Conservation (phyloP, 176 grass and related monocot species). For the Carex myosuroides region DNA sequence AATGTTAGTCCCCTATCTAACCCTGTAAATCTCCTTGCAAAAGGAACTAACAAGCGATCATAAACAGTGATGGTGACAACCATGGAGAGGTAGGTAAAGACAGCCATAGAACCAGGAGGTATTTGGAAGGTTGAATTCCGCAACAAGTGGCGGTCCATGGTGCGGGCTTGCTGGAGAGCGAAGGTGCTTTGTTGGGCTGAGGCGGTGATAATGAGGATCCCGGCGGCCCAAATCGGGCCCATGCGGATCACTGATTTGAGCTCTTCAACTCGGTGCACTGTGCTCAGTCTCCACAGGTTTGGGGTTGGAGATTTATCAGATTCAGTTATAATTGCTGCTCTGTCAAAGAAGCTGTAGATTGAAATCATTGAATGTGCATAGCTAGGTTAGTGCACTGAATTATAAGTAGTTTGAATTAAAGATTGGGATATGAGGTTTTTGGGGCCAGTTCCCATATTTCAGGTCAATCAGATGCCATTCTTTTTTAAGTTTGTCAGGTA, state of each 20-base stretch:
- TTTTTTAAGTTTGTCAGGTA: not conserved
- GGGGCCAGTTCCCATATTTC: not conserved
- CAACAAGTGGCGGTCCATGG: slow-evolving; percentile 66
- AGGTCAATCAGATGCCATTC: not conserved
- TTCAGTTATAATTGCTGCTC: slow-evolving; percentile 53
- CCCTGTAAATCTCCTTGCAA: slow-evolving; percentile 52
- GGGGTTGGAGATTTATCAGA: slow-evolving; percentile 24
- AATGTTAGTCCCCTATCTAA: slow-evolving; percentile 68
- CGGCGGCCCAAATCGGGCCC: slow-evolving; percentile 76
- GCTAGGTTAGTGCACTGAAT: not conserved
- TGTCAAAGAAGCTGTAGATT: slow-evolving; percentile 51
- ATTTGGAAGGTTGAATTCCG: slow-evolving; percentile 55
- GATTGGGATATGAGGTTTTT: not conserved
- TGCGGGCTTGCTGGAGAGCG: slow-evolving; percentile 63
- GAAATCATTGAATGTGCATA: not conserved
- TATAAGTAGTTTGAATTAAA: not conserved
- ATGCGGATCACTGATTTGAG: slow-evolving; percentile 68
- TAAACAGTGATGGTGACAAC: slow-evolving; percentile 49
- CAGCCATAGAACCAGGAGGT: slow-evolving; percentile 65
- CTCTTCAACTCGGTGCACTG: slow-evolving; percentile 81
- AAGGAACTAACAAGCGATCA: slow-evolving; percentile 46
- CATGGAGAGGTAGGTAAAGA: slow-evolving; percentile 55
- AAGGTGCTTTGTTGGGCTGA: slow-evolving; percentile 60
- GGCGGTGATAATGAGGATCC: slow-evolving; percentile 72
- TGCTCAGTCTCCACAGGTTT: slow-evolving; percentile 63